Percentiles rank a stretch among this genome's conserved stretches.
Conservation (phyloP, 2,329 filamentous ascomycete species). For the Fusarium brevicatenulatum region DNA sequence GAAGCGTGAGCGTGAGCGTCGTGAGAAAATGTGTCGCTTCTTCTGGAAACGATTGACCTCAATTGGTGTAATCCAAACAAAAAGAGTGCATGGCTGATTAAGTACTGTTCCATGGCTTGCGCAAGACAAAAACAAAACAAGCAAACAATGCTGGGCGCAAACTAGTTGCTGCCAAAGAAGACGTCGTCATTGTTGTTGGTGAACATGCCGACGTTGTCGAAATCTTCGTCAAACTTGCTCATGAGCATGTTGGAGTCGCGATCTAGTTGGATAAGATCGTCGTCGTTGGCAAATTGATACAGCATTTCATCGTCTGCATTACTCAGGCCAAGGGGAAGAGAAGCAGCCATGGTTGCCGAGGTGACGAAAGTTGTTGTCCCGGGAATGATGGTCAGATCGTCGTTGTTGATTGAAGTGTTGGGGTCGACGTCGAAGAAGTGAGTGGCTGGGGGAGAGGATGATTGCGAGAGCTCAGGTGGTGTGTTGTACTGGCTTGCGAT, state of each 20-base stretch:
- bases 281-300: conserved; percentile 55
- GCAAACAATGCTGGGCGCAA: background rate
- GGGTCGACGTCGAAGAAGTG: conserved; percentile 60
- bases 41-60: conserved; percentile 12
- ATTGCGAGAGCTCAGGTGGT: conserved; percentile 69
- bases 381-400: conserved; percentile 47
- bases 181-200: conserved; percentile 60
- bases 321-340: conserved; percentile 48
- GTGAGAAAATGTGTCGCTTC: conserved; percentile 27
- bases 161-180: conserved; percentile 58
- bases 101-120: conserved; percentile 24
- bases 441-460: conserved; percentile 64
- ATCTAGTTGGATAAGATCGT: conserved; percentile 56
- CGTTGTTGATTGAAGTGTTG: conserved; percentile 46
- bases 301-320: conserved; percentile 58
- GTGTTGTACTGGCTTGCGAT: conserved; percentile 64
- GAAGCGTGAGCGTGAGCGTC: conserved; percentile 40
- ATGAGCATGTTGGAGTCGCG: conserved; percentile 60
- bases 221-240: conserved; percentile 65
- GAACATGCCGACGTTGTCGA: conserved; percentile 63
- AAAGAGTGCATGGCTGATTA: conserved; percentile 32
- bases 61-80: background rate
- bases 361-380: conserved; percentile 48
- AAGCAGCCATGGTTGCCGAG: conserved; percentile 48
- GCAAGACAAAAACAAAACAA: conserved; percentile 1